phyloP scores from a whole-genome alignment of 1,284 basidiomycete genomes.

The Rhodotorula sp. region DNA sequence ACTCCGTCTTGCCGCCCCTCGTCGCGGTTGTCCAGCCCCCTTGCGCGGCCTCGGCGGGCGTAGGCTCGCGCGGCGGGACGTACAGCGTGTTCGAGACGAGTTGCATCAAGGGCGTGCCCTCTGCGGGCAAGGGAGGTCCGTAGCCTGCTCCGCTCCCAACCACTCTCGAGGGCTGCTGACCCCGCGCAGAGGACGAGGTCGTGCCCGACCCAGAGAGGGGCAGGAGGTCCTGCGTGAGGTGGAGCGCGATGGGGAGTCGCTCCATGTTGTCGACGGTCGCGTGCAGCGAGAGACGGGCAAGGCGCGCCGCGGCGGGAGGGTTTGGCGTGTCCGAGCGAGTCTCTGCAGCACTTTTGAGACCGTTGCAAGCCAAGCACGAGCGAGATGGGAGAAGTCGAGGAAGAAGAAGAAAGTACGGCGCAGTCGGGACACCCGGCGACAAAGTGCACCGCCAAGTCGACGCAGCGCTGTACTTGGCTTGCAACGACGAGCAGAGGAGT shows the following conservation, averaged over 20 bases:
- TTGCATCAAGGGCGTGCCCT: conserved; percentile 42
- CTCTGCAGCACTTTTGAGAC: too few relatives aligned
- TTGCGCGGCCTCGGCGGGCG: conserved; percentile 36
- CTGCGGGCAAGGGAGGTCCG: conserved; percentile 39
- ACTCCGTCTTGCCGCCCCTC: conserved; percentile 49
- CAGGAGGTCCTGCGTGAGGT: conserved; percentile 40
- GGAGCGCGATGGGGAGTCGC: conserved; percentile 38
- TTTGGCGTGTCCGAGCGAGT: not conserved
- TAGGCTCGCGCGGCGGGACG: conserved; percentile 28
- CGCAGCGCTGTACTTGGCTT: too few relatives aligned
- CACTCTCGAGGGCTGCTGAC: conserved; percentile 22
- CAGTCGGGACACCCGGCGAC: too few relatives aligned
- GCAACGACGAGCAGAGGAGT: too few relatives aligned
- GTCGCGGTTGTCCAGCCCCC: conserved; percentile 16
- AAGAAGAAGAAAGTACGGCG: too few relatives aligned
- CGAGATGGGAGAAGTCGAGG: not conserved
- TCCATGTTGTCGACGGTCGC: conserved; percentile 11
- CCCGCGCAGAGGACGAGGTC: not conserved
- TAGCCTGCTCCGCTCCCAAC: conserved; percentile 41
- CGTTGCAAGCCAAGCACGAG: not conserved
- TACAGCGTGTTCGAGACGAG: conserved; percentile 39
- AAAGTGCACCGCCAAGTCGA: too few relatives aligned
- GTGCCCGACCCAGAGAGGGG: conserved; percentile 32
- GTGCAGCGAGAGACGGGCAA: not conserved
- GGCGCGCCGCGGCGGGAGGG: not conserved